These are phyloP conservation scores for Naganishia liquefaciens DNA, from an alignment of 1,284 basidiomycete genomes.

Conservation along the genomic window DNA sequence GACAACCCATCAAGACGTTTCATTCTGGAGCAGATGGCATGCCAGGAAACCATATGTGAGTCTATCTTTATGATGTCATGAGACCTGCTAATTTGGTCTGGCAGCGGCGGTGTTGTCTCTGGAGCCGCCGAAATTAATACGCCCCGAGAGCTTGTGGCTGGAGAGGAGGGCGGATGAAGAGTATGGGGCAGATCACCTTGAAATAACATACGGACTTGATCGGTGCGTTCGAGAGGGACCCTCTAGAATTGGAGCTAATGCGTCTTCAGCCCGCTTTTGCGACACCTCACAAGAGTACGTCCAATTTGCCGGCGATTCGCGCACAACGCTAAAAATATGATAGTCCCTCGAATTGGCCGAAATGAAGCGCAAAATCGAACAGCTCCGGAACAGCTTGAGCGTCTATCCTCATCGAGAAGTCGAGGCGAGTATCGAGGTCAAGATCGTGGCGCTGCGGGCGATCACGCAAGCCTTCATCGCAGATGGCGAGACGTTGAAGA, in stretches of 20 bases:
- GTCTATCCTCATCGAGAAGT: slow-evolving; percentile 24
- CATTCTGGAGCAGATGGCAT: slow-evolving; percentile 38
- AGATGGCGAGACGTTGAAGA: slow-evolving; percentile 17
- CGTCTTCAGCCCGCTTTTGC: slow-evolving; percentile 8
- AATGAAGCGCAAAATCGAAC: slow-evolving; percentile 29
- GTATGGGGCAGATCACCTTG: slow-evolving; percentile 33
- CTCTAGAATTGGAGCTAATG: not conserved
- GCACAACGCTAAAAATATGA: not conserved
- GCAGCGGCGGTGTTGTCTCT: slow-evolving; percentile 20
- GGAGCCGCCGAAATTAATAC: slow-evolving; percentile 10
- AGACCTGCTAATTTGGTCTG: not conserved
- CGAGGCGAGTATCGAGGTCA: slow-evolving; percentile 13
- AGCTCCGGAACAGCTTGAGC: slow-evolving; percentile 10
- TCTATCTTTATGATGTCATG: not conserved
- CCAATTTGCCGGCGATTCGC: not conserved
- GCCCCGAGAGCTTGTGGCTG: slow-evolving; percentile 18
- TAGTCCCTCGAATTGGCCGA: slow-evolving; percentile 26
- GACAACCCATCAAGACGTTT: slow-evolving; percentile 34
- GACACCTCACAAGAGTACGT: slow-evolving; percentile 2
- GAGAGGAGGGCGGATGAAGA: slow-evolving; percentile 4
- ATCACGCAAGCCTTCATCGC: slow-evolving; percentile 24
- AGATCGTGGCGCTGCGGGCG: slow-evolving; percentile 21
- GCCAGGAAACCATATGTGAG: slow-evolving; percentile 38
- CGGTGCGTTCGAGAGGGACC: not conserved
- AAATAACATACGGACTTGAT: slow-evolving; percentile 37